These are phyloP conservation scores for Podaxis carcinomalis DNA, from an alignment of 768 basidiomycete genomes.

Conservation along the genomic window DNA sequence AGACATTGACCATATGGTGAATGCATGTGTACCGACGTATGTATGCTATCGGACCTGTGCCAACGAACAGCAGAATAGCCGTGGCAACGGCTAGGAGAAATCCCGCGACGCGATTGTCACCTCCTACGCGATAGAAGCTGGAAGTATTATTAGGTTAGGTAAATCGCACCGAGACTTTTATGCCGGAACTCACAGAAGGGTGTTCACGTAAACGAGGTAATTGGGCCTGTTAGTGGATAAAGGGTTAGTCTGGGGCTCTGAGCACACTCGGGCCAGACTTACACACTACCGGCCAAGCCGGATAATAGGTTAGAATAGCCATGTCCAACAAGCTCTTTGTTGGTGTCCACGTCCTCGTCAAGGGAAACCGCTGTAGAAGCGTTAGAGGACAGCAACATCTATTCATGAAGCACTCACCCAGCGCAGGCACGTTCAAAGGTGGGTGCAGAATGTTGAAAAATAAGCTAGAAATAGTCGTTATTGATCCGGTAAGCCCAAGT, in stretches of 20 bases:
- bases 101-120: constrained; percentile 77
- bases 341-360: constrained; percentile 82
- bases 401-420: constrained; percentile 43
- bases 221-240: constrained; percentile 53
- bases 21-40: constrained; percentile 61
- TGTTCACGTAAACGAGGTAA: constrained; percentile 87
- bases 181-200: constrained; percentile 51
- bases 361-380: constrained; percentile 70
- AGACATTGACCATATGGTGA: neutral
- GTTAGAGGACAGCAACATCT: neutral
- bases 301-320: constrained; percentile 88
- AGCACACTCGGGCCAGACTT: neutral
- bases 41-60: constrained; percentile 86
- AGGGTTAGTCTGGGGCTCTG: neutral
- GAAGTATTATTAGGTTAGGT: neutral
- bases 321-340: constrained; percentile 89
- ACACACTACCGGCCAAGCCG: constrained; percentile 80
- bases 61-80: constrained; percentile 66
- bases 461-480: constrained; percentile 34
- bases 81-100: constrained; percentile 81
- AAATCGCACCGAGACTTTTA: neutral
- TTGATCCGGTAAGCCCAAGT: neutral
- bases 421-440: constrained; percentile 84
- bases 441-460: constrained; percentile 87
- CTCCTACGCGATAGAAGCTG: constrained; percentile 92